Percentiles rank a stretch among this genome's conserved stretches.
Evolutionary conservation across 371 early-diverging fungal species (phyloP).

Genomic region (Mortierella sp.): DNA sequence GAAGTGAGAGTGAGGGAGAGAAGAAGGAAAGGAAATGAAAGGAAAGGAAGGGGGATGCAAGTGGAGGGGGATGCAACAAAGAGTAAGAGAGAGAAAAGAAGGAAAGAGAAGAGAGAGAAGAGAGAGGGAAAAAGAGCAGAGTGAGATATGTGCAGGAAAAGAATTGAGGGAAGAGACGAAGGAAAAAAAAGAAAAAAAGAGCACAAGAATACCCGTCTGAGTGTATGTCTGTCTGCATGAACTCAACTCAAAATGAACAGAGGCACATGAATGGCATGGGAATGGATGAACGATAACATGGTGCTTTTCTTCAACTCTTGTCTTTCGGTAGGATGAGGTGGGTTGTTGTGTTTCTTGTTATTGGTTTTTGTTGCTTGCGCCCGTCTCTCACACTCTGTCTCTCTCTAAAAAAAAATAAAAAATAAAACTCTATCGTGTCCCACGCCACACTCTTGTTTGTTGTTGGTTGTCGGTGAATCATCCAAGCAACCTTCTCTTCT

Average conservation of each 20-base stretch:
- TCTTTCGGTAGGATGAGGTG: background rate
- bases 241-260: background rate
- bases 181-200: background rate
- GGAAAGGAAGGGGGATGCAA: slow-evolving; percentile 7
- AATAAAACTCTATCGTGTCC: background rate
- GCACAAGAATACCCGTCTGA: background rate
- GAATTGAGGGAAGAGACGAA: slow-evolving; percentile 6
- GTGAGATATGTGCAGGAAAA: background rate
- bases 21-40: background rate
- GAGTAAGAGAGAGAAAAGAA: background rate
- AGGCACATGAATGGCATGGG: background rate
- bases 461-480: background rate
- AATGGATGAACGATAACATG: background rate
- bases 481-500: background rate
- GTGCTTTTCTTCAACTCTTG: background rate
- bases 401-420: background rate
- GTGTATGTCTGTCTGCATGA: background rate
- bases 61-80: slow-evolving; percentile 10
- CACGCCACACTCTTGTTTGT: background rate
- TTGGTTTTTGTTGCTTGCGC: background rate
- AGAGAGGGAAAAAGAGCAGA: background rate
- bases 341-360: background rate
- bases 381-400: too few relatives aligned
- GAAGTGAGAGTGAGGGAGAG: background rate
- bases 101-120: background rate